These are phyloP conservation scores for Monoraphidium neglectum DNA, from an alignment of 139 green algal species.

Conservation along the genomic window DNA sequence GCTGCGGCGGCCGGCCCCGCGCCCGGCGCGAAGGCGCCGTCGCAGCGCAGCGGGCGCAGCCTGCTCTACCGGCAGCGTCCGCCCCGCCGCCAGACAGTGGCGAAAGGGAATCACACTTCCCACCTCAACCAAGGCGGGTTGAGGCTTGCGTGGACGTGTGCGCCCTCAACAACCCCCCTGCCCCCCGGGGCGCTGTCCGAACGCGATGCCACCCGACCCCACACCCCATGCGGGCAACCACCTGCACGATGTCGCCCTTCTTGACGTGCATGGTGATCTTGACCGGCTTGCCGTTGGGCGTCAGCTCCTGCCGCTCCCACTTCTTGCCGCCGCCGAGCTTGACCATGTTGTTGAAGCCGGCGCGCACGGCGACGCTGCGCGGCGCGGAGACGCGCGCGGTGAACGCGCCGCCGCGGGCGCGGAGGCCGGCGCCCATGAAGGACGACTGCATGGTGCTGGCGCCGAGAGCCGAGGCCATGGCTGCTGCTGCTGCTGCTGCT, in stretches of 20 bases:
- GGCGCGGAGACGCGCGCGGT: conserved; percentile 9
- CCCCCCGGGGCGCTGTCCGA: too few species aligned
- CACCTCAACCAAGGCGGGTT: too few species aligned
- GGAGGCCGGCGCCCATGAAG: conserved; percentile 23
- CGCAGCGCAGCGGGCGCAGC: too few species aligned
- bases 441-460: conserved; percentile 25
- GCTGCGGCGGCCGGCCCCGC: too few species aligned
- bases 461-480: background rate
- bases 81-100: too few species aligned
- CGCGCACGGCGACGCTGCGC: conserved; percentile 17
- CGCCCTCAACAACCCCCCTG: too few species aligned
- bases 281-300: conserved; percentile 81
- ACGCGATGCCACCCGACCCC: too few species aligned
- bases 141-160: too few species aligned
- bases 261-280: conserved; percentile 87
- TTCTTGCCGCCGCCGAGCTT: conserved; percentile 81
- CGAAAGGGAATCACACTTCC: too few species aligned
- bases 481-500: background rate
- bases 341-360: conserved; percentile 38
- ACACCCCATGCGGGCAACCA: conserved; percentile 25
- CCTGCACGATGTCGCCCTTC: conserved; percentile 86
- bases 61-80: too few species aligned
- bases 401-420: background rate
- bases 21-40: too few species aligned
- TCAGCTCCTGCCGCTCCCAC: conserved; percentile 83